phyloP scores from a whole-genome alignment of 345 rosid species.

The Stellera chamaejasme region DNA sequence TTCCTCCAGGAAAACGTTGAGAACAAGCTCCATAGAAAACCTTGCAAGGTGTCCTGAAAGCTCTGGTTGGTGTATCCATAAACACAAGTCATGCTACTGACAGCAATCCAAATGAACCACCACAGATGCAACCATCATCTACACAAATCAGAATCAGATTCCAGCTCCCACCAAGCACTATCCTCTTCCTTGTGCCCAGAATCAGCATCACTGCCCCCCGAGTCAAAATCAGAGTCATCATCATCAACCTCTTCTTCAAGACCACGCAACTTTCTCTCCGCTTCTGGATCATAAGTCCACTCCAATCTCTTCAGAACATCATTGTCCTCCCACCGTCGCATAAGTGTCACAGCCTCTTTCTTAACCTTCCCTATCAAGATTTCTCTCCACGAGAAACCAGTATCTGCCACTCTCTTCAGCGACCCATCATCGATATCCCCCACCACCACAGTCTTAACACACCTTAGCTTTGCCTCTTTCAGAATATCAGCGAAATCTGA shows the following conservation, averaged over 20 bases:
- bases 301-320: slow-evolving; percentile 63
- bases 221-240: slow-evolving; percentile 15
- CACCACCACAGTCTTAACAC: slow-evolving; percentile 71
- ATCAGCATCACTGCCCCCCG: slow-evolving; percentile 18
- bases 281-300: slow-evolving; percentile 62
- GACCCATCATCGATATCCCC: slow-evolving; percentile 62
- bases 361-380: slow-evolving; percentile 78
- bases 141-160: slow-evolving; percentile 26
- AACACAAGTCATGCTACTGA: slow-evolving; percentile 96
- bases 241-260: slow-evolving; percentile 20
- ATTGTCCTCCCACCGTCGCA: slow-evolving; percentile 67
- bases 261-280: slow-evolving; percentile 21
- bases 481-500: slow-evolving; percentile 57
- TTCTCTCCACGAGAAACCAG: slow-evolving; percentile 74
- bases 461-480: slow-evolving; percentile 65
- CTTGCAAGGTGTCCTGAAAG: slow-evolving; percentile 79
- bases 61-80: slow-evolving; percentile 78
- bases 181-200: slow-evolving; percentile 17
- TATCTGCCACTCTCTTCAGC: slow-evolving; percentile 71
- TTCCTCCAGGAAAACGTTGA: slow-evolving; percentile 1
- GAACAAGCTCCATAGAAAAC: not conserved
- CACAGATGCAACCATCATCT: too few species aligned
- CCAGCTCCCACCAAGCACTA: slow-evolving; percentile 69
- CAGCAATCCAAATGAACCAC: slow-evolving; percentile 20
- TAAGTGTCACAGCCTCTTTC: slow-evolving; percentile 67